Evolutionary conservation across 495 filamentous ascomycete species (phyloP), one percentile per base, ranked within the genome.

Genomic region (Glarea lozoyensis): DNA sequence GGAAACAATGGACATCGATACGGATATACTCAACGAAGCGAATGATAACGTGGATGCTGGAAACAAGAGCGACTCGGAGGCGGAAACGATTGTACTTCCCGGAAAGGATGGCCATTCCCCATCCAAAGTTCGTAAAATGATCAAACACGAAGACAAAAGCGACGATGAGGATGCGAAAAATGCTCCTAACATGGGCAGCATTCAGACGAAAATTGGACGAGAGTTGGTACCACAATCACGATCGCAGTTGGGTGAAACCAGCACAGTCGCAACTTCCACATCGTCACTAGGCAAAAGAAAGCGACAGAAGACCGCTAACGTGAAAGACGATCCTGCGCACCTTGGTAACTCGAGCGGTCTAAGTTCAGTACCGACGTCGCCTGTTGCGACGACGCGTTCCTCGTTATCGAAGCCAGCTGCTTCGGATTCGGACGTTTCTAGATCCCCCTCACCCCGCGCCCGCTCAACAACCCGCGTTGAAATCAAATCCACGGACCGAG

Each of bases 41-140:
- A 16, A 31, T 1, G 65, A 68, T 15, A 61, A 68, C 22, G 22
- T 5, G 15, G 49, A 52, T 60, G 59, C 52, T 38, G 59, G 37
- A 20, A 62, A 52, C 44, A 74, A 77, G 27, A 75, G 71, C 41
- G 82, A 87, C 56, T 88, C 83, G 10, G 84, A 89, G 59, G 83
- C 84, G 43, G 83, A 88, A 62, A 89, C 84, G 4, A 84, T 87
- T 46, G 81, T 87, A 34, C 67, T 86, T 17, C 77, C 81, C 16
- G 81, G 81, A 29, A 84, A 84, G 44, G 77, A 86, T 53, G 79
- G 79, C 31, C 58, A 78, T 52, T 81, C 79, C 17, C 76, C 78
- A 1, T 76, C 80, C 42, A 84, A 84, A 58, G 70, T 72, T 46
- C 72, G 75, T 22, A 86, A 85, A 60, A 59, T 69, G 4, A 79